Percentiles rank a stretch among this genome's conserved stretches.
phyloP scores from a whole-genome alignment of 495 filamentous ascomycete genomes.

The Annulohypoxylon nitens region DNA sequence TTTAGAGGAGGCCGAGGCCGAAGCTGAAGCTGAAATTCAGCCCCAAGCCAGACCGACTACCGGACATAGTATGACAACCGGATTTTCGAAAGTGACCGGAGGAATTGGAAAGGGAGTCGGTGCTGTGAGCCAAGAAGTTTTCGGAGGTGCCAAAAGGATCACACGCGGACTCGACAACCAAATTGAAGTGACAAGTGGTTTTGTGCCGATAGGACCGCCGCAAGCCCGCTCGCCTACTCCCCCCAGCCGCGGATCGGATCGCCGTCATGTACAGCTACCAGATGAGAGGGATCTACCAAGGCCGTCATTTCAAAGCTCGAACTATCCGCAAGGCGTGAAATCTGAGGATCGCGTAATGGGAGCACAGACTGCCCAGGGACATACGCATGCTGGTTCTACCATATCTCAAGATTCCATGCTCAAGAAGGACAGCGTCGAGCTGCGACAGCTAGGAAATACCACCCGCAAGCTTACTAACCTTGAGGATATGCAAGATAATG shows the following conservation, averaged over 20 bases:
- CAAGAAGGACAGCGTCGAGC: slow-evolving; percentile 50
- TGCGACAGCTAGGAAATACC: slow-evolving; percentile 57
- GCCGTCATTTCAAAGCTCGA: slow-evolving; percentile 49
- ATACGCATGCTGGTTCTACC: slow-evolving; percentile 53
- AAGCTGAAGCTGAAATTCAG: slow-evolving; percentile 49
- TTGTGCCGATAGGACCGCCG: slow-evolving; percentile 56
- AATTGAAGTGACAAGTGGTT: slow-evolving; percentile 69
- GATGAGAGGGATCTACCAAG: slow-evolving; percentile 46
- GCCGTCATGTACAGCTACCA: slow-evolving; percentile 45
- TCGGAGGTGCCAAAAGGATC: slow-evolving; percentile 67
- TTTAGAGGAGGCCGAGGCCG: slow-evolving; percentile 73
- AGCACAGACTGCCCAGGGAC: slow-evolving; percentile 38
- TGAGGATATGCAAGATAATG: slow-evolving; percentile 57
- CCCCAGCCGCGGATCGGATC: slow-evolving; percentile 46
- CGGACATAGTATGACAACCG: slow-evolving; percentile 47
- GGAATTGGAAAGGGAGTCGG: slow-evolving; percentile 58
- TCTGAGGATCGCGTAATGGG: slow-evolving; percentile 50
- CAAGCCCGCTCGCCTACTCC: slow-evolving; percentile 38
- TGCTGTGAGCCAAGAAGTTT: slow-evolving; percentile 55
- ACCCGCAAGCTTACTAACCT: slow-evolving; percentile 59
- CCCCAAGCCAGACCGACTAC: slow-evolving; percentile 37
- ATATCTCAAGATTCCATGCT: slow-evolving; percentile 53
- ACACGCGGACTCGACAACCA: slow-evolving; percentile 72
- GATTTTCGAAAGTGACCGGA: slow-evolving; percentile 54
- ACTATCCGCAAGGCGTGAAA: slow-evolving; percentile 20